These are phyloP conservation scores for Psidium friedrichsthalianum DNA, from an alignment of 345 rosid genomes.

Conservation along the genomic window DNA sequence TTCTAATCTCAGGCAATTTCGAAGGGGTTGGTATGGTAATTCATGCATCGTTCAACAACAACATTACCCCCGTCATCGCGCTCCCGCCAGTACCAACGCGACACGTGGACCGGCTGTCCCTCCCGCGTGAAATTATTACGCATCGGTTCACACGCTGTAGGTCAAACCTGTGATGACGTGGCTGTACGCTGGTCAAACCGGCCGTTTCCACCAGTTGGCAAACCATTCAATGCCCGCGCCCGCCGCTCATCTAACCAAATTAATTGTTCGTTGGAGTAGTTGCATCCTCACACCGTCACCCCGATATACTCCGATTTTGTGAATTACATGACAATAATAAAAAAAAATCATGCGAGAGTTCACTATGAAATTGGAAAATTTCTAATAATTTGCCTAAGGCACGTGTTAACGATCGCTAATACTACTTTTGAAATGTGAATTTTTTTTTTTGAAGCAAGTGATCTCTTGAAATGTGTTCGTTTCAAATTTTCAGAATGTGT, in stretches of 20 bases:
- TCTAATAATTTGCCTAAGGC: not conserved
- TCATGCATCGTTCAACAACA: not conserved
- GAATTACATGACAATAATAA: not conserved
- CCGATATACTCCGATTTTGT: not conserved
- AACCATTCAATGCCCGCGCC: not conserved
- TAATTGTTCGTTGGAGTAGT: constrained; percentile 1
- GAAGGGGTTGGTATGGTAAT: not conserved
- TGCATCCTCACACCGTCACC: not conserved
- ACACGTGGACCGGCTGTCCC: not conserved
- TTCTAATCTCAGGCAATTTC: not conserved
- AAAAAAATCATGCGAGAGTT: not conserved
- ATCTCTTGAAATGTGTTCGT: not conserved
- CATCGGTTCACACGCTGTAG: not conserved
- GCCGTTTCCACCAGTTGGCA: not conserved
- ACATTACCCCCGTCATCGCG: not conserved
- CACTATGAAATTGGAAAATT: not conserved
- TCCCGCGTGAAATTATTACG: not conserved
- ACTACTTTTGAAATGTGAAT: not conserved
- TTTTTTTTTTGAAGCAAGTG: not conserved
- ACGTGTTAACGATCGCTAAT: not conserved
- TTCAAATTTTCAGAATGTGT: not conserved
- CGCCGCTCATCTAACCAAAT: not conserved
- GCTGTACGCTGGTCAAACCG: not conserved
- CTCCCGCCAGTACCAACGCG: not conserved
- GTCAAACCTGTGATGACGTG: not conserved